Conservation (phyloP, 495 filamentous ascomycete genomes). For the Aspergillus egyptiacus region DNA sequence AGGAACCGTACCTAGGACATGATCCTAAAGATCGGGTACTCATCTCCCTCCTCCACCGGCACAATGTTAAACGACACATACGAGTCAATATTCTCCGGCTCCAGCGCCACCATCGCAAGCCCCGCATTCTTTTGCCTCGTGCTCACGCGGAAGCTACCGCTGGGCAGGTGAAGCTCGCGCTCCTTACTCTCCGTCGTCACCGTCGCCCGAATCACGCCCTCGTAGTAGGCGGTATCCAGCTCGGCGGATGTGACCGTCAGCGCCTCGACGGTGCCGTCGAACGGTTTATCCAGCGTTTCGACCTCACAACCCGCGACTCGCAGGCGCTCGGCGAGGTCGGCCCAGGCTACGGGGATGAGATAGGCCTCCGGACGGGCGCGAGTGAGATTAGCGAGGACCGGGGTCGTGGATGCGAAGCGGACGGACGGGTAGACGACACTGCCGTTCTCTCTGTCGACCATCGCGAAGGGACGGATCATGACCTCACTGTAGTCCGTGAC, state of each 20-base stretch:
- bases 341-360: constrained; percentile 8
- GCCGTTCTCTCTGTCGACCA: constrained; percentile 2
- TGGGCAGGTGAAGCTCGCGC: not conserved
- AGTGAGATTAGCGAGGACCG: constrained; percentile 5
- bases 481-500: constrained; percentile 8
- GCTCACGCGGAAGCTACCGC: constrained; percentile 6
- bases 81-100: constrained; percentile 11
- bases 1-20: constrained; percentile 1
- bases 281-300: constrained; percentile 8
- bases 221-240: constrained; percentile 6
- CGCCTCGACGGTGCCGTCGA: constrained; percentile 3
- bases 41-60: constrained; percentile 4
- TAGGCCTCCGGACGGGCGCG: constrained; percentile 7
- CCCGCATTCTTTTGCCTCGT: constrained; percentile 8
- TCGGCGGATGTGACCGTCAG: constrained; percentile 5
- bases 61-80: constrained; percentile 10
- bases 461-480: constrained; percentile 1
- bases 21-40: constrained; percentile 8
- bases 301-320: not conserved
- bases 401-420: constrained; percentile 8
- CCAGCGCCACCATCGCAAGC: constrained; percentile 7
- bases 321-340: constrained; percentile 4
- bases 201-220: constrained; percentile 7
- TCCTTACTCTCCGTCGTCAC: not conserved
- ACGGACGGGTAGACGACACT: constrained; percentile 2